These are phyloP conservation scores for Brassica incana DNA, from an alignment of 345 rosid genomes.

Conservation along the genomic window DNA sequence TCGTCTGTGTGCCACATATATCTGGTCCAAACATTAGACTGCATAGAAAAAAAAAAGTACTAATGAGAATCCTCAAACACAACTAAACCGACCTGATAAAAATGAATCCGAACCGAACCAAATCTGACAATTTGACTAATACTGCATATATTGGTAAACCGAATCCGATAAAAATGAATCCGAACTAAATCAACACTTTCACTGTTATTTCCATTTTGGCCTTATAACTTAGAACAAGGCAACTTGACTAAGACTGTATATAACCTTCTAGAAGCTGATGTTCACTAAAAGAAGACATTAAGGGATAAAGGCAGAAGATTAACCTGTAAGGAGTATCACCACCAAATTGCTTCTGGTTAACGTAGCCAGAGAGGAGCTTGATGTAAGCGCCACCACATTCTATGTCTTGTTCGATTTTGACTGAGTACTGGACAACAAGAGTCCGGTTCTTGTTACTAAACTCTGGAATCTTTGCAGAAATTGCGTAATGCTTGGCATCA, in stretches of 20 bases:
- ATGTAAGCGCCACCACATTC: constrained; percentile 98
- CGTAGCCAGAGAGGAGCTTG: constrained; percentile 91
- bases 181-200: neutral
- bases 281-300: neutral
- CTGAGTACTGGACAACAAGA: constrained; percentile 78
- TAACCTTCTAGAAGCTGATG: neutral
- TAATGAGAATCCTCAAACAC: constrained; percentile 11
- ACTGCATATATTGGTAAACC: no score
- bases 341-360: constrained; percentile 95
- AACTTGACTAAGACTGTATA: constrained; percentile 1
- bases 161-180: no score
- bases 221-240: neutral
- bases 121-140: no score
- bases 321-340: constrained; percentile 98
- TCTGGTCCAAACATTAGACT: constrained; percentile 99
- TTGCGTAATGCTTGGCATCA: constrained; percentile 84
- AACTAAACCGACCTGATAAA: no score
- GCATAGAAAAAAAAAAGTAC: constrained; percentile 41
- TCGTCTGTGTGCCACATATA: constrained; percentile 86
- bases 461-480: constrained; percentile 88
- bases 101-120: no score
- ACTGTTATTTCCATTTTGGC: constrained; percentile 7
- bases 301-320: neutral
- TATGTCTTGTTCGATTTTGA: constrained; percentile 85
- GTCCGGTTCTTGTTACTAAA: constrained; percentile 83